These are phyloP conservation scores for Clohesyomyces aquaticus DNA, from an alignment of 495 filamentous ascomycete genomes.

Conservation along the genomic window DNA sequence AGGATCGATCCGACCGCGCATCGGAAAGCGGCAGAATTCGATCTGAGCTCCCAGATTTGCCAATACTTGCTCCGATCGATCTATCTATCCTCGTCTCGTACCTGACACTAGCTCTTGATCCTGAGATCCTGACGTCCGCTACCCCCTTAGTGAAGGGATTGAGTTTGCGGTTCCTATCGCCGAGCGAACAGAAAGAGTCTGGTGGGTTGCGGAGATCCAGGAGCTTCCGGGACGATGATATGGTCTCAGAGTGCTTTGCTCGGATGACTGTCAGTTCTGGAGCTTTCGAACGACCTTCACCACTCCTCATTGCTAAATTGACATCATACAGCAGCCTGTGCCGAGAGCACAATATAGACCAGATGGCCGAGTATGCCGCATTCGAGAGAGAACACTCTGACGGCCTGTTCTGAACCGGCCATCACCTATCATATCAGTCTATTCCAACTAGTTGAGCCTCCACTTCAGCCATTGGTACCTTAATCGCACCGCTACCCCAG, in stretches of 20 bases:
- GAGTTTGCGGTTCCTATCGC: not conserved
- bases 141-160: not conserved
- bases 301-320: not conserved
- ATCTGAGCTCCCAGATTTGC: conserved; percentile 1
- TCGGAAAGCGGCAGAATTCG: conserved; percentile 8
- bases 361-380: no score
- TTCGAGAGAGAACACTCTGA: not conserved
- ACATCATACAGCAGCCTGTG: not conserved
- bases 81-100: not conserved
- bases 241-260: no score
- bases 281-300: not conserved
- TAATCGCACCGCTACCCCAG: not conserved
- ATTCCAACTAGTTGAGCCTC: not conserved
- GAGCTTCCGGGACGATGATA: no score
- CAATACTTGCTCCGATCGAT: not conserved
- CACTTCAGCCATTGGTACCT: not conserved
- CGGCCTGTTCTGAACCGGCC: not conserved
- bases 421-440: not conserved
- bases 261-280: no score
- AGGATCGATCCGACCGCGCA: not conserved
- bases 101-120: not conserved
- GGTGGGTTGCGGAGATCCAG: no score
- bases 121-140: conserved; percentile 13
- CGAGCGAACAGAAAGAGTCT: not conserved
- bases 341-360: no score